A percentile compares a stretch with the other conserved stretches of the same genome.
Conservation (phyloP, 2,329 filamentous ascomycete species). For the Lasiodiplodia theobromae region DNA sequence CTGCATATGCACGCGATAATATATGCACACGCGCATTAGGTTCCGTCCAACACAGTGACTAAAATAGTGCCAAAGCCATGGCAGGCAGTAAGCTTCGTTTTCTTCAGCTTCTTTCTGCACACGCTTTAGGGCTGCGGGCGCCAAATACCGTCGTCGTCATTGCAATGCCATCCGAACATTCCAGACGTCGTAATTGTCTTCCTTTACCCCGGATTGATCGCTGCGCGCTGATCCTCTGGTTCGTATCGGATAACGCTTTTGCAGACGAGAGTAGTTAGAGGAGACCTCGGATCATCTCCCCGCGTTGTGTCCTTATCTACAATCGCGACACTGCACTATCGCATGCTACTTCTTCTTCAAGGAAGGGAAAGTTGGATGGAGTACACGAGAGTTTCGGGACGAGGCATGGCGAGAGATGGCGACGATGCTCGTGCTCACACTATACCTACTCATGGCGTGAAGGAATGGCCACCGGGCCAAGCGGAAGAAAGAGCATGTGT, state of each 20-base stretch:
- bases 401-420: background rate
- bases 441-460: background rate
- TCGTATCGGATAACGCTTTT: background rate
- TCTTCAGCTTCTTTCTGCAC: background rate
- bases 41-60: no score
- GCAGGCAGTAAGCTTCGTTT: background rate
- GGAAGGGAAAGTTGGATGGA: no score
- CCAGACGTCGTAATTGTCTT: background rate
- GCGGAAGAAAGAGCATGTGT: background rate
- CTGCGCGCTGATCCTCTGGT: background rate
- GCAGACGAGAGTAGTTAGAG: background rate
- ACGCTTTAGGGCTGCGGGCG: background rate
- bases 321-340: background rate
- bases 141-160: background rate
- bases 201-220: constrained; percentile 14
- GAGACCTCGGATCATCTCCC: background rate
- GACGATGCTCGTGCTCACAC: background rate
- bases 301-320: background rate
- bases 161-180: background rate
- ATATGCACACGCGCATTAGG: background rate
- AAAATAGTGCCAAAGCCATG: no score
- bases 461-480: background rate
- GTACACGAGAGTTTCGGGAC: background rate
- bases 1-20: background rate
- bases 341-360: background rate